Evolutionary conservation across 1,284 basidiomycete species (phyloP).

Genomic region (Fistulinella cinereoalba): DNA sequence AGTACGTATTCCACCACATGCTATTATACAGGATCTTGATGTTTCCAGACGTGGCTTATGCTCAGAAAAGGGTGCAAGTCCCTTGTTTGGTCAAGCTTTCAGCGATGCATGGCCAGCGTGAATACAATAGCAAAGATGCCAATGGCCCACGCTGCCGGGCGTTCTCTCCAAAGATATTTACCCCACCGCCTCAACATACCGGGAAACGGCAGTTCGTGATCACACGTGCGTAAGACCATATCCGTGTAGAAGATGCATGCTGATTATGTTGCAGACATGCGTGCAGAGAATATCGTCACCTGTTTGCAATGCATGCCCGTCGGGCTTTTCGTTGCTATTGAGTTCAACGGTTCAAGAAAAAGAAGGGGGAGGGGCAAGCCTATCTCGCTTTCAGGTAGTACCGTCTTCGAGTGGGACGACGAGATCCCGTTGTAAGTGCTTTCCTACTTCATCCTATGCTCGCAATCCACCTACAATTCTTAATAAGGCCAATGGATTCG

Average conservation of each 20-base stretch:
- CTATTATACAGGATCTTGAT: background rate
- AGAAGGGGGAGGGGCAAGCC: background rate
- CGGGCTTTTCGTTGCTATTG: background rate
- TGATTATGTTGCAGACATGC: background rate
- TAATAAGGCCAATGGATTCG: background rate
- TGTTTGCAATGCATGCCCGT: background rate
- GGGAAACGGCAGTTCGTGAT: background rate
- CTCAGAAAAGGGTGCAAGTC: background rate
- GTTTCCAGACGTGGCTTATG: background rate
- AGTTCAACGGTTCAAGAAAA: background rate
- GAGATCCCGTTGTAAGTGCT: background rate
- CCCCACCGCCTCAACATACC: too few relatives aligned
- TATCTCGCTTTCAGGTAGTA: background rate
- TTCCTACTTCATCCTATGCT: background rate
- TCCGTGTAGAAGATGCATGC: background rate
- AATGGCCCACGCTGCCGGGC: too few relatives aligned
- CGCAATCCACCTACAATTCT: background rate
- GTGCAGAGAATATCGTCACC: background rate
- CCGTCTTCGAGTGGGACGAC: background rate
- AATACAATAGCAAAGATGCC: too few relatives aligned
- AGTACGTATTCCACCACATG: background rate
- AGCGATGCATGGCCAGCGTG: too few relatives aligned
- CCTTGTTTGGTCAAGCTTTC: background rate
- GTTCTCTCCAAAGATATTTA: too few relatives aligned
- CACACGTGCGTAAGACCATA: background rate